A percentile compares a stretch with the other conserved stretches of the same genome.
phyloP scores from a whole-genome alignment of 1,284 basidiomycete genomes.

The Ganoderma boninense region DNA sequence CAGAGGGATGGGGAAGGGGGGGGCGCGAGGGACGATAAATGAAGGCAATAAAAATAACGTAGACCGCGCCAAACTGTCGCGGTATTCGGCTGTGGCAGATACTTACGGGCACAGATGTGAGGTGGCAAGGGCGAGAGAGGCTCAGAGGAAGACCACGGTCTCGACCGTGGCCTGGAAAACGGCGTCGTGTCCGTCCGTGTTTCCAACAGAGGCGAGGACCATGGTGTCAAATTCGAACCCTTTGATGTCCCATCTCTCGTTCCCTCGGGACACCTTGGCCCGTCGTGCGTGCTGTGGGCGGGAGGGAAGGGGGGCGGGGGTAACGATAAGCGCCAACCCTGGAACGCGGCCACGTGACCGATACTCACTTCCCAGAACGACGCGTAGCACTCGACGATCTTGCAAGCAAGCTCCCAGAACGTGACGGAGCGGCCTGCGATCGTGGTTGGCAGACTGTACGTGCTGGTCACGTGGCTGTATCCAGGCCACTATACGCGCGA shows the following conservation, averaged over 20 bases:
- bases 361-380: constrained; percentile 3
- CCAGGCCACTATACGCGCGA: constrained; percentile 3
- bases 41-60: constrained; percentile 8
- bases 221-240: constrained; percentile 3
- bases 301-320: too few relatives aligned
- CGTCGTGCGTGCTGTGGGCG: background rate
- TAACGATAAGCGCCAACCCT: background rate
- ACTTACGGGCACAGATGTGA: background rate
- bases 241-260: constrained; percentile 10
- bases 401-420: background rate
- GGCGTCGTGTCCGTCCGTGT: constrained; percentile 6
- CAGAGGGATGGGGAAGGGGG: too few relatives aligned
- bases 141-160: background rate
- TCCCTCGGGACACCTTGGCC: background rate
- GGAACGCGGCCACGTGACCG: background rate
- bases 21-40: constrained; percentile 14
- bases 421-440: background rate
- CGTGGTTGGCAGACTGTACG: background rate
- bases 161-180: constrained; percentile 23
- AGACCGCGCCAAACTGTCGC: background rate
- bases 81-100: background rate
- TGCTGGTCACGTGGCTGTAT: background rate
- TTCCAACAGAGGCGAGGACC: constrained; percentile 4
- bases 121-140: background rate
- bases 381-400: background rate